Evolutionary conservation across 805 yeast genomes (phyloP).

Genomic region (Myxozyma monticola): DNA sequence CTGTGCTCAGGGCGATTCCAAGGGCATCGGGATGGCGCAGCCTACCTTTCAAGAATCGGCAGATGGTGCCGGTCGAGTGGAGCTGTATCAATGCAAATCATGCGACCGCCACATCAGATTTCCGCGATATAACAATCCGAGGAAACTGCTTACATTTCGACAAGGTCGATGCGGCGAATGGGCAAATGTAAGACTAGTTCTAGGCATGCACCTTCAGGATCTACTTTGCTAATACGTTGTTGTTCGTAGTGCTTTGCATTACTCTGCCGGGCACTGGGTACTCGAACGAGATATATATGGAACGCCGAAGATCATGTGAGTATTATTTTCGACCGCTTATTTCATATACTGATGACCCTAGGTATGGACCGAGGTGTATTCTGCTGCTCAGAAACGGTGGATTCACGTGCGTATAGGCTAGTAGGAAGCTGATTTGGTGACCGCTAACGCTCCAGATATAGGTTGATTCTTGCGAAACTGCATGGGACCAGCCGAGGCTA

Average conservation of each 20-base stretch:
- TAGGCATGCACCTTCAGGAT: background rate
- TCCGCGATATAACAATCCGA: constrained; percentile 74
- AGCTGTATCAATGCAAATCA: constrained; percentile 58
- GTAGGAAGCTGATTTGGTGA: too few relatives aligned
- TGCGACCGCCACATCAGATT: constrained; percentile 58
- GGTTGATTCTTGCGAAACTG: constrained; percentile 78
- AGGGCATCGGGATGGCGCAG: constrained; percentile 41
- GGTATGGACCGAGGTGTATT: constrained; percentile 84
- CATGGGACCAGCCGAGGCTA: constrained; percentile 76
- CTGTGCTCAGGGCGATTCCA: constrained; percentile 43
- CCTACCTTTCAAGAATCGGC: constrained; percentile 50
- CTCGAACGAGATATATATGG: constrained; percentile 74
- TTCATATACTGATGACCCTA: background rate
- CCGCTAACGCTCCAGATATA: too few relatives aligned
- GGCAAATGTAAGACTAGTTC: constrained; percentile 54
- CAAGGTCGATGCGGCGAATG: constrained; percentile 93
- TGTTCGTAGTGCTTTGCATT: constrained; percentile 57
- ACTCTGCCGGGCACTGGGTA: constrained; percentile 64
- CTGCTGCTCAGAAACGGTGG: constrained; percentile 64
- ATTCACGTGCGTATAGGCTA: constrained; percentile 58
- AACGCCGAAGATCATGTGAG: constrained; percentile 85
- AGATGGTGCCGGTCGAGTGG: constrained; percentile 59
- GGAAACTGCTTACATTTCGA: constrained; percentile 58
- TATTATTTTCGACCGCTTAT: background rate
- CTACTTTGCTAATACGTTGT: background rate